These are phyloP conservation scores for Epichloe typhina DNA, from an alignment of 2,329 filamentous ascomycete genomes.

Conservation along the genomic window DNA sequence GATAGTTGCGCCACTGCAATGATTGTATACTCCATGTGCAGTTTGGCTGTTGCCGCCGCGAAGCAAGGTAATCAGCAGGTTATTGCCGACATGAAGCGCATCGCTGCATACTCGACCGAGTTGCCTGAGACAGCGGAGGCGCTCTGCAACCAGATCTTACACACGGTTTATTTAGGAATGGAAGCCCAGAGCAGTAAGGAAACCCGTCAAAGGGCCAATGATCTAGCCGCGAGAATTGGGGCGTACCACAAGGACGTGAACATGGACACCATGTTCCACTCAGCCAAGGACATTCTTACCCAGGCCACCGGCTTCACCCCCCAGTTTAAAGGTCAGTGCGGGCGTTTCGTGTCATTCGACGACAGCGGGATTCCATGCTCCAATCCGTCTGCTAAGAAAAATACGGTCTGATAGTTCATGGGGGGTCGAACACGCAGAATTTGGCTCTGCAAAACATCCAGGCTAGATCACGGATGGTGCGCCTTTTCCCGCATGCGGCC, in stretches of 20 bases:
- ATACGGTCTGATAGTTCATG: constrained; percentile 27
- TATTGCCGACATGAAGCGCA: constrained; percentile 13
- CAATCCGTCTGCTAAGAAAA: neutral
- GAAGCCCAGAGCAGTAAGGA: constrained; percentile 45
- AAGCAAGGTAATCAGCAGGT: constrained; percentile 18
- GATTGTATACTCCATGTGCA: constrained; percentile 35
- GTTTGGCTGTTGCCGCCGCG: constrained; percentile 40
- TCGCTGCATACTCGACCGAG: constrained; percentile 13
- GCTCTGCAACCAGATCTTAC: constrained; percentile 28
- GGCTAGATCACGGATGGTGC: constrained; percentile 49
- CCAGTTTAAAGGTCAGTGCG: constrained; percentile 41
- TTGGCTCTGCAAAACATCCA: constrained; percentile 55
- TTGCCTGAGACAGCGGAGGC: constrained; percentile 45
- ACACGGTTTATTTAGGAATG: constrained; percentile 49
- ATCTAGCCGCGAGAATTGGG: constrained; percentile 49
- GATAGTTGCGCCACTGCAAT: constrained; percentile 36
- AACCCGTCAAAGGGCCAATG: constrained; percentile 52
- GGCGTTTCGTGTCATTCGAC: neutral
- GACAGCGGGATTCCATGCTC: neutral
- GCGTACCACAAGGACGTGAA: constrained; percentile 60
- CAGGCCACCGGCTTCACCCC: constrained; percentile 41
- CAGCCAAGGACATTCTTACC: constrained; percentile 46
- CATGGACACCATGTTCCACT: constrained; percentile 42
- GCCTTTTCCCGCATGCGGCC: neutral
- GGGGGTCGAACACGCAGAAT: constrained; percentile 45